A percentile compares a stretch with the other conserved stretches of the same genome.
Evolutionary conservation across 2,329 filamentous ascomycete species (phyloP).

Genomic region (Proliferodiscus dingleyae): DNA sequence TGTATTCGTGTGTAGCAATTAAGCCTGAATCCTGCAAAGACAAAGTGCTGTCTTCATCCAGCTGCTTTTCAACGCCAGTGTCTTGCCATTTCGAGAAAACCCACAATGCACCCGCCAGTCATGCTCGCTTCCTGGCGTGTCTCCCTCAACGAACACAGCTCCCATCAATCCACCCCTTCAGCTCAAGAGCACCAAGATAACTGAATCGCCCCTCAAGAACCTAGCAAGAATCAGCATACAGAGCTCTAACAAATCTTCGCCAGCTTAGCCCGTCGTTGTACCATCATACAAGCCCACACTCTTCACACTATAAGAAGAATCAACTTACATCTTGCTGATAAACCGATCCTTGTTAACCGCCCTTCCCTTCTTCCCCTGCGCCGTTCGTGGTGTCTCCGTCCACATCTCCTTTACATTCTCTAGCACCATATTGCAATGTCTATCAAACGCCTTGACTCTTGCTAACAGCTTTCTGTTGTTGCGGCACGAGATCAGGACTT

Average conservation of each 20-base stretch:
- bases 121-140: constrained; percentile 10
- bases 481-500: constrained; percentile 94
- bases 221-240: constrained; percentile 17
- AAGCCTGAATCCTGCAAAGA: constrained; percentile 39
- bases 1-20: not conserved
- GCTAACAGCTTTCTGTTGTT: constrained; percentile 98
- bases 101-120: no score
- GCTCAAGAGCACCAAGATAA: constrained; percentile 34
- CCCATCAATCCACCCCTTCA: constrained; percentile 18
- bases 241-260: not conserved
- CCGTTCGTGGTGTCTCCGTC: constrained; percentile 84
- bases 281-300: constrained; percentile 3
- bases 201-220: constrained; percentile 35
- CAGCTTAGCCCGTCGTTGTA: not conserved
- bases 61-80: constrained; percentile 27
- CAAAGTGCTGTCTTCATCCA: constrained; percentile 20
- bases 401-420: constrained; percentile 99
- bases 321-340: constrained; percentile 87
- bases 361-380: constrained; percentile 81
- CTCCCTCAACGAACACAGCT: constrained; percentile 17
- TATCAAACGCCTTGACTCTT: constrained; percentile 95
- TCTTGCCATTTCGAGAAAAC: constrained; percentile 17
- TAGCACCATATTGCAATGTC: constrained; percentile 98
- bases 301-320: not conserved
- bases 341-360: constrained; percentile 97